A percentile compares a stretch with the other conserved stretches of the same genome.
These are phyloP conservation scores for Lecanicillium sp. DNA, from an alignment of 2,329 filamentous ascomycete species.

Conservation along the genomic window DNA sequence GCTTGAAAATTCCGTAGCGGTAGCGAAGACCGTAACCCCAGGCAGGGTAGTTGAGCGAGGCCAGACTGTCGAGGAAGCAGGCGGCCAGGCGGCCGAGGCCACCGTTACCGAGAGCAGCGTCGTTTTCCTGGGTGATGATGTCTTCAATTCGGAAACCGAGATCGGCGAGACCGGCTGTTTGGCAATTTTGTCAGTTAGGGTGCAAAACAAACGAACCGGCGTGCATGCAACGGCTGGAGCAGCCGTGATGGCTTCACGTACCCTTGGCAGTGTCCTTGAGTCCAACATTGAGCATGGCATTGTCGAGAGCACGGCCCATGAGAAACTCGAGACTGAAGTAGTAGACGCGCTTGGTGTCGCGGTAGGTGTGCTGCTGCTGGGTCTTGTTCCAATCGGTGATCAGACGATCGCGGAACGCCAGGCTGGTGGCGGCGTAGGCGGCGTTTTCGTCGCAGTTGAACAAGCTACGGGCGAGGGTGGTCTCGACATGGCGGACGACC, in stretches of 20 bases:
- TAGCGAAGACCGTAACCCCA: slow-evolving; percentile 98
- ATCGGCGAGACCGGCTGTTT: slow-evolving; percentile 70
- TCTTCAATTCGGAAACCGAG: slow-evolving; percentile 97
- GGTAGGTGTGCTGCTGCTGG: slow-evolving; percentile 89
- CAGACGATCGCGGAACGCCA: slow-evolving; percentile 88
- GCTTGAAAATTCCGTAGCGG: slow-evolving; percentile 97
- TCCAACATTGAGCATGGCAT: slow-evolving; percentile 95
- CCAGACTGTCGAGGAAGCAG: slow-evolving; percentile 94
- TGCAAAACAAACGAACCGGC: neutral
- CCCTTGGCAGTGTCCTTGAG: slow-evolving; percentile 78
- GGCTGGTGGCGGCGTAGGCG: slow-evolving; percentile 82
- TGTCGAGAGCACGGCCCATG: slow-evolving; percentile 94
- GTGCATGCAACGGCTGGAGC: neutral
- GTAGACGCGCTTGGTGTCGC: slow-evolving; percentile 90
- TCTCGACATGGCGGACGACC: slow-evolving; percentile 91
- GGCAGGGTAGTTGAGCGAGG: slow-evolving; percentile 88
- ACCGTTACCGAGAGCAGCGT: slow-evolving; percentile 93
- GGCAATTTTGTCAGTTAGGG: slow-evolving; percentile 15
- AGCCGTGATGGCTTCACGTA: slow-evolving; percentile 34
- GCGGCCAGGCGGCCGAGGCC: slow-evolving; percentile 91
- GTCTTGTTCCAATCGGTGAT: slow-evolving; percentile 98
- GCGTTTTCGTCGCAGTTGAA: slow-evolving; percentile 98
- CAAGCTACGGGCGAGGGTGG: slow-evolving; percentile 87
- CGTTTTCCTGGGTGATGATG: slow-evolving; percentile 88
- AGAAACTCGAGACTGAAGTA: slow-evolving; percentile 96